Percentiles rank a stretch among this genome's conserved stretches.
Conservation (phyloP, 2,329 filamentous ascomycete species). For the Fragosphaeria purpurea region DNA sequence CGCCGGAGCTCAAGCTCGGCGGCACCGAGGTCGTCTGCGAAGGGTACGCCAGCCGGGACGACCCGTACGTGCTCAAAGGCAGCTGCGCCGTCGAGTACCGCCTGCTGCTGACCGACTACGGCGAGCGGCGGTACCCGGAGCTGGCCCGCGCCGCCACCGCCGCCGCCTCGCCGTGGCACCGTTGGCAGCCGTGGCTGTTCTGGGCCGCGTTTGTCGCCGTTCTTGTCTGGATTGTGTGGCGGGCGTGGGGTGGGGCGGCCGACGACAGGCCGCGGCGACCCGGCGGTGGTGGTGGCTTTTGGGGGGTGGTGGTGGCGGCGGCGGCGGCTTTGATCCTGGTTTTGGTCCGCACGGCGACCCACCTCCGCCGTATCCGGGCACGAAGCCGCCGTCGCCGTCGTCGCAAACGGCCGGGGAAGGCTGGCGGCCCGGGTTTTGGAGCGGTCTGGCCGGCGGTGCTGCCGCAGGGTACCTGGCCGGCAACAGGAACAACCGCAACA, state of each 20-base stretch:
- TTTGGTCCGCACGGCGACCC: conserved; percentile 31
- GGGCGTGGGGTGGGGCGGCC: conserved; percentile 29
- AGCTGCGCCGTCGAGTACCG: conserved; percentile 90
- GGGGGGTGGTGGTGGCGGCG: conserved; percentile 30
- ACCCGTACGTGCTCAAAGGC: conserved; percentile 80
- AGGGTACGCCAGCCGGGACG: conserved; percentile 66
- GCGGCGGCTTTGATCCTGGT: conserved; percentile 21
- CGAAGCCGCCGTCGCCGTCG: conserved; percentile 23
- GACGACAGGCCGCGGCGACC: conserved; percentile 7
- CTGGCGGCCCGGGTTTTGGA: conserved; percentile 70
- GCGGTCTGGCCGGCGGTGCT: conserved; percentile 55
- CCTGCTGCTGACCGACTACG: conserved; percentile 64
- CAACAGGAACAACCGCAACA: conserved; percentile 28
- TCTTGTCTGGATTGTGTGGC: conserved; percentile 51
- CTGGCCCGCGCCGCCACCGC: conserved; percentile 29
- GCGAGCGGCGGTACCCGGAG: conserved; percentile 60
- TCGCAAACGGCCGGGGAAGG: conserved; percentile 25
- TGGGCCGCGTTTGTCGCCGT: conserved; percentile 51
- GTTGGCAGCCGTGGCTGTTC: conserved; percentile 34
- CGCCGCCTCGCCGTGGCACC: background rate
- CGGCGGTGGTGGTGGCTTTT: conserved; percentile 25
- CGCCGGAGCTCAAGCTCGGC: conserved; percentile 59
- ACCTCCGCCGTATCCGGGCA: conserved; percentile 43
- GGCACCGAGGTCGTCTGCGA: conserved; percentile 88
- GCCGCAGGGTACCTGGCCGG: conserved; percentile 59